Conservation (phyloP, 306 rosid genomes). For the Ormosia emarginata region DNA sequence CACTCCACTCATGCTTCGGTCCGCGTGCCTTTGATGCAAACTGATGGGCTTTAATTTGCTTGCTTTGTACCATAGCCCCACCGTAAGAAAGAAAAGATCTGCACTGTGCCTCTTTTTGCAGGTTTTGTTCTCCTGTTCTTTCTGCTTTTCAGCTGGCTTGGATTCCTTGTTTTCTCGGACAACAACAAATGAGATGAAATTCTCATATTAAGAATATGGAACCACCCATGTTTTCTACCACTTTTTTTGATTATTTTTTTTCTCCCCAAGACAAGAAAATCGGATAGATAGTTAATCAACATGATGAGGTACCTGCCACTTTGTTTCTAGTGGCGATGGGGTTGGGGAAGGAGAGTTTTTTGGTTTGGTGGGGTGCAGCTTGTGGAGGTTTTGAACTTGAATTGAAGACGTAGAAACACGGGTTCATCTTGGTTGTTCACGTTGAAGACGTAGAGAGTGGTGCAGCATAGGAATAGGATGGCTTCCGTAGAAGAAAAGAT, state of each 20-base stretch:
- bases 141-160: constrained; percentile 45
- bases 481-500: constrained; percentile 66
- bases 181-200: constrained; percentile 31
- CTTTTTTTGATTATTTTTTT: neutral
- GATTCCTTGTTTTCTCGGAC: constrained; percentile 35
- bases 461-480: constrained; percentile 37
- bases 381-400: constrained; percentile 19
- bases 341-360: neutral
- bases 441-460: constrained; percentile 7
- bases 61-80: constrained; percentile 41
- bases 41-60: constrained; percentile 35
- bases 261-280: neutral
- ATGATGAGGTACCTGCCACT: neutral
- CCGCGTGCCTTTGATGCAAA: constrained; percentile 82
- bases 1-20: constrained; percentile 55
- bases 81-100: constrained; percentile 33
- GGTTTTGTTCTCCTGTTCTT: constrained; percentile 64
- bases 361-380: constrained; percentile 22
- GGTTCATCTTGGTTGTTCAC: constrained; percentile 26
- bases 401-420: constrained; percentile 35
- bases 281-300: neutral
- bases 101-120: constrained; percentile 47
- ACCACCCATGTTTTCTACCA: constrained; percentile 1
- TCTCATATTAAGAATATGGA: constrained; percentile 9
- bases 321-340: neutral